Evolutionary conservation across 805 yeast species (phyloP), one percentile per base, ranked within the genome.

Genomic region (Starmerella apis): DNA sequence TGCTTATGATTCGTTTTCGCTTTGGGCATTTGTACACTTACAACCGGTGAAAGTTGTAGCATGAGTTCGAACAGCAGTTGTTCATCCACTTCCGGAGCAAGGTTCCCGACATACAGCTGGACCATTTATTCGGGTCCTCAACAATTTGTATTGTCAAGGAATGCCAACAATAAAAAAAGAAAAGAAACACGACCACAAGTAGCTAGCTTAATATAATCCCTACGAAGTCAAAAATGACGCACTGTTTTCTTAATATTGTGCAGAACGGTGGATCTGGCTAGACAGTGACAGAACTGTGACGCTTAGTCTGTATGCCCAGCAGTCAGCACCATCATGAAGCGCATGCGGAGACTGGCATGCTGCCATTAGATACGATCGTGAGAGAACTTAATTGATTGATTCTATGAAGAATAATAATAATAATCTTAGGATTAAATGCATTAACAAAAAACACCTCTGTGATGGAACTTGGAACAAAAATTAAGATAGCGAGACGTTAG

Each of bases 11-110:
- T 23, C 3, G 46, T 23, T 60, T 78, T 80, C 30, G 35, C 19
- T 4, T 37, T 36, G 5, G 96, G 96, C 55, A 92, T 70, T 53
- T 81, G 74, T 4, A 92, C 73, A 27, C 76, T 71, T 35, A 69
- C 70, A 2, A 90, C 75, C 0, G 95, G 95, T 0, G 90, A 87
- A 37, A 86, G 80, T 64, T 92, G 97, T 6, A 84, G 64, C 63
- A 87, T 80, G 19, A 92, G 72, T 64, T 92, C 98, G 61, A 81
- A 85, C 25, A 92, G 65, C 18, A 88, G 61, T 2, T 72, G 67
- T 59, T 85, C 95, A 1, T 80, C 78, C 4, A 80, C 94, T 43
- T 76, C 74, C 1, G 81, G 78, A 56, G 85, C 95, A 3, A 92
- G 66, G 57, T 87, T 86, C 0, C 96, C 96, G 14, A 87, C 74